A percentile compares a stretch with the other conserved stretches of the same genome.
Conservation (phyloP, 176 grass and related monocot genomes). For the Paspalum vaginatum region DNA sequence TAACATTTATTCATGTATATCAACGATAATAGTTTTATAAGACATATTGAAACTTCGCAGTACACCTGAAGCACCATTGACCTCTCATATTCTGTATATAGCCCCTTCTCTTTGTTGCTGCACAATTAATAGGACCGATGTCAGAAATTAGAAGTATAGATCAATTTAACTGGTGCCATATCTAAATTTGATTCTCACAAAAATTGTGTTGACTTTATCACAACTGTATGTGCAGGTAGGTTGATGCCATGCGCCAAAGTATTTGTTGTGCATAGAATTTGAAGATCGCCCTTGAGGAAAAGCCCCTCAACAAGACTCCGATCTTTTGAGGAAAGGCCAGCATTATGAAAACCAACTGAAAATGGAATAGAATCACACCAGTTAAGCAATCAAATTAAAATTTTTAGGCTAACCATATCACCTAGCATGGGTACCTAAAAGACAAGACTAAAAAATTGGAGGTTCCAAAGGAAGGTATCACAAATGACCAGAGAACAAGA, state of each 20-base stretch:
- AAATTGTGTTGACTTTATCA: constrained; percentile 95
- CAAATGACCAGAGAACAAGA: constrained; percentile 30
- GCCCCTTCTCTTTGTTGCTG: constrained; percentile 94
- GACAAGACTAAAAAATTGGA: constrained; percentile 17
- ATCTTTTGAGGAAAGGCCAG: constrained; percentile 87
- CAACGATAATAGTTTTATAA: constrained; percentile 25
- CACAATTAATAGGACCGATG: constrained; percentile 38
- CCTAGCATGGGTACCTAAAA: constrained; percentile 20
- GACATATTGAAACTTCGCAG: constrained; percentile 20
- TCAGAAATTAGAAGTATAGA: constrained; percentile 19
- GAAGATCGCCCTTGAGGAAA: constrained; percentile 91
- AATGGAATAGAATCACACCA: constrained; percentile 35
- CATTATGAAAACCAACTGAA: constrained; percentile 96
- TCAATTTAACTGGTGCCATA: constrained; percentile 21
- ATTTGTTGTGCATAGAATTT: constrained; percentile 94
- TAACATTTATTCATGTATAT: constrained; percentile 18
- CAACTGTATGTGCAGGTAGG: constrained; percentile 91
- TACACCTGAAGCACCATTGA: constrained; percentile 90
- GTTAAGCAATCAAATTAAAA: constrained; percentile 16
- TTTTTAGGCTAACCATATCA: constrained; percentile 31
- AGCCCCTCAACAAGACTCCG: constrained; percentile 81
- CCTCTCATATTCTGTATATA: constrained; percentile 87
- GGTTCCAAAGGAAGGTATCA: constrained; percentile 38
- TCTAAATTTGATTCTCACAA: constrained; percentile 66
- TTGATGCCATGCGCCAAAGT: constrained; percentile 96